Percentiles rank a stretch among this genome's conserved stretches.
Conservation (phyloP, 1,284 basidiomycete species). For the Rhodotorula sp. region DNA sequence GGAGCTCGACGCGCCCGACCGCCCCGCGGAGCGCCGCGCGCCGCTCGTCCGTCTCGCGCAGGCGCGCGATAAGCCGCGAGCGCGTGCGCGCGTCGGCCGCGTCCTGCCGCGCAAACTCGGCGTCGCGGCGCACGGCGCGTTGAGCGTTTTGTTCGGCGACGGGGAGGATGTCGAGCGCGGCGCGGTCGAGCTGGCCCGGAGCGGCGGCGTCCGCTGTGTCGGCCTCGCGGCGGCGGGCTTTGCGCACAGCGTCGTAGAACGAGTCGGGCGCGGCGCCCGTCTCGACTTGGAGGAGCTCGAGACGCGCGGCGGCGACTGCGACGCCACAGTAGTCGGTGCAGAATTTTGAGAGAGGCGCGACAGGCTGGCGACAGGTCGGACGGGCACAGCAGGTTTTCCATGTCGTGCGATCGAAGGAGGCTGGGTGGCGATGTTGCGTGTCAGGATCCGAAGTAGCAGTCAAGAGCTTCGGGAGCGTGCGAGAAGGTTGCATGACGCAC, state of each 20-base stretch:
- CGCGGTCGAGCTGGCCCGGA: background rate
- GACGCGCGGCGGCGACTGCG: constrained; percentile 38
- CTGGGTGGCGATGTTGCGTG: constrained; percentile 51
- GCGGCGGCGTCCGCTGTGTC: background rate
- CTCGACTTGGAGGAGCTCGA: constrained; percentile 29
- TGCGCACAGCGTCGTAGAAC: constrained; percentile 36
- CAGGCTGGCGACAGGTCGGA: constrained; percentile 66
- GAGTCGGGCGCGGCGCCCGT: constrained; percentile 21
- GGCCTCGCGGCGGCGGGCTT: constrained; percentile 29
- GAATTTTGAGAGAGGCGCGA: constrained; percentile 78
- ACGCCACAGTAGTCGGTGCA: constrained; percentile 45
- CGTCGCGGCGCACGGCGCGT: background rate
- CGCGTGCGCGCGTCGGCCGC: constrained; percentile 8
- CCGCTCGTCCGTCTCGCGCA: constrained; percentile 12
- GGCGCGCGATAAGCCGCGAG: background rate
- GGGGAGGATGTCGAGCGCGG: background rate
- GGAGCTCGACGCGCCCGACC: constrained; percentile 20
- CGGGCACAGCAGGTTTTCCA: constrained; percentile 69
- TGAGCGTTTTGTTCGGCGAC: background rate
- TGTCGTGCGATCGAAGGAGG: constrained; percentile 66
- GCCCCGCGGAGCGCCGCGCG: constrained; percentile 3
- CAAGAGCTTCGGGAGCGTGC: no score
- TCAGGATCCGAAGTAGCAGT: no score
- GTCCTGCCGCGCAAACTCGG: background rate
- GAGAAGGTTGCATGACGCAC: constrained; percentile 55